Base-by-base conservation (phyloP, 2,329 filamentous ascomycete species). In the Drechslerella coelobrocha region DNA sequence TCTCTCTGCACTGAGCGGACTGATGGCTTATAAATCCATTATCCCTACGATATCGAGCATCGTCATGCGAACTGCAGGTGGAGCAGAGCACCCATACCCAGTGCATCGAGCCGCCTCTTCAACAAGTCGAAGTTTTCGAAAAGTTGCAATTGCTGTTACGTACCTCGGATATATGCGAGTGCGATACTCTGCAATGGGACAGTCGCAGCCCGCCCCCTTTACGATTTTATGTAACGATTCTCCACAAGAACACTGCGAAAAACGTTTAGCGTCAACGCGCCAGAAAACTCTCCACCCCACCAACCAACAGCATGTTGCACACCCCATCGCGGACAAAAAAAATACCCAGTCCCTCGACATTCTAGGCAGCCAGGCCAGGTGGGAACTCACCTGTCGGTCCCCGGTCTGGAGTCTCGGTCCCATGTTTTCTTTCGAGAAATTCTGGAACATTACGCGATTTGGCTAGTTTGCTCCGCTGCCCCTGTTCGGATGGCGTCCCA, bases 401-500 rank as follows among this genome's bases (percentile, higher is more conserved):
- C 34, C 34, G 34, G 34, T 39, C 34, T 39, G 34, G 34, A 39
- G 34, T 4, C 34, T 39, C 34, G 34, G 34, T 39, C 12, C 34
- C 34, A 41, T 55, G 50, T 68, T 47, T 68, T 54, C 47, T 29
- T 47, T 55, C 48, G 45, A 59, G 52, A 59, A 37, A 53, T 68
- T 68, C 62, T 68, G 48, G 65, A 62, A 69, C 52, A 69, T 56
- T 69, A 62, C 65, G 57, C 65, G 52, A 69, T 57, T 43, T 26
- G 62, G 65, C 54, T 61, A 69, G 65, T 48, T 59, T 48, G 41
- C 43, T 45, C 63, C 54, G 47, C 31, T 37, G 45, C 53, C 37
- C 56, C 53, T 23, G 19, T 21, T 23, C 56, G 41, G 48, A 57
- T 60, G 57, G 43, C 43, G 43, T 68, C 45, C 45, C 29, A 47